Base-by-base conservation (phyloP, 116 monocot genomes). In the Phalaenopsis hybrid region DNA sequence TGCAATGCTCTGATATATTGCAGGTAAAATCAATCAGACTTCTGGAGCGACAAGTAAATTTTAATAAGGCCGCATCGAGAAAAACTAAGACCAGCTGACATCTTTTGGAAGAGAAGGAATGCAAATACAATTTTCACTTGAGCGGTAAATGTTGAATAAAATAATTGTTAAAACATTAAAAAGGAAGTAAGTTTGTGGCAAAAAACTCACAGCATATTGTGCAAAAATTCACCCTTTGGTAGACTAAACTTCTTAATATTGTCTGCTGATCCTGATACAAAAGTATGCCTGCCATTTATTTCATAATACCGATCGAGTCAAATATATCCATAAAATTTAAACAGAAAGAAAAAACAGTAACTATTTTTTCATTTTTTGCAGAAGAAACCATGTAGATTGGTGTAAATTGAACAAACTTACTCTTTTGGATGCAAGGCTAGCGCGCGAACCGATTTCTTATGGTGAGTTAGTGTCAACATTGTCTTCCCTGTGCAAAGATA, bases 251-350 rank as follows among this genome's bases (percentile, higher is more conserved):
- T 95, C 81, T 99, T 99, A 79, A 93, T 90, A 57, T 99, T 99
- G 78, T 99, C 98, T 63, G 98, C 98, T 50, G 98, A 95, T 82
- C 93, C 95, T 63, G 98, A 99, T 81, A 93, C 87, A 93, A 99
- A 98, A 57, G 90, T 76, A 45, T 92, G 86, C 88, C 95, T 99
- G 85, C 48, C 79, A 81, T 70, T 72, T 76, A n/a, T 21, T n/a
- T 9, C 76, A 73, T 16, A 15, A 13, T 8, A 45, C 23, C 9
- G 57, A 78, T 15, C 1, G 15, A 70, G 34, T 70, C 70, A 31
- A 70, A 34, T 20, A 70, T 12, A 65, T 21, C 65, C 25, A 70
- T 37, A 70, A 28, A 28, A 70, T 33, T 3, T 34, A 70, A 34
- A 28, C 28, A 28, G 28, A 34, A 70, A 37, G 37, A 70, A 31